Conservation (phyloP, 352 stramenopile species). For the Elongisporangium undulatum region DNA sequence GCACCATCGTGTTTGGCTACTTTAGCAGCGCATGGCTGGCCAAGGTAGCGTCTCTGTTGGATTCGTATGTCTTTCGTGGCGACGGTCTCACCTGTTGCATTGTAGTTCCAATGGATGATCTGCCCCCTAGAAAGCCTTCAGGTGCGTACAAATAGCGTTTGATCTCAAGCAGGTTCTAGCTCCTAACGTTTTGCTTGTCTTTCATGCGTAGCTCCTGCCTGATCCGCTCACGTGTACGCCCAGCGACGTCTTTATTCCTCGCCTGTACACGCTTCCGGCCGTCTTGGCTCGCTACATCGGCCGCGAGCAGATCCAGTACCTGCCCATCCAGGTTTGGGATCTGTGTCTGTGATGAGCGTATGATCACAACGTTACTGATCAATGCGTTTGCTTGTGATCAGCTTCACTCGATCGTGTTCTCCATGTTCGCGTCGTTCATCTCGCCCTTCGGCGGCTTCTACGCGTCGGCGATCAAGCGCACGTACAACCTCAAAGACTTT, state of each 20-base stretch:
- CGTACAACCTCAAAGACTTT: constrained; percentile 99
- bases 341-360: not conserved
- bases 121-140: constrained; percentile 87
- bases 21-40: constrained; percentile 90
- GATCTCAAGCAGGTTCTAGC: not conserved
- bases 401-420: constrained; percentile 96
- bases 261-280: constrained; percentile 61
- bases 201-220: constrained; percentile 58
- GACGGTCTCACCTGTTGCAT: not conserved
- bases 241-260: constrained; percentile 52
- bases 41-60: constrained; percentile 31
- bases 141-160: constrained; percentile 12
- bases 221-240: constrained; percentile 64
- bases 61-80: not conserved
- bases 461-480: constrained; percentile 98
- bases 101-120: constrained; percentile 91
- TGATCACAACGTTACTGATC: not conserved
- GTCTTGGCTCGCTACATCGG: constrained; percentile 79
- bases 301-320: constrained; percentile 71
- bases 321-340: constrained; percentile 71
- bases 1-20: constrained; percentile 93
- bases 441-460: constrained; percentile 99
- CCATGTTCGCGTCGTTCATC: constrained; percentile 96
- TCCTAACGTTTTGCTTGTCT: constrained; percentile 8
- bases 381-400: constrained; percentile 32